Evolutionary conservation across 805 yeast genomes (phyloP).

Genomic region (Candida argentea): DNA sequence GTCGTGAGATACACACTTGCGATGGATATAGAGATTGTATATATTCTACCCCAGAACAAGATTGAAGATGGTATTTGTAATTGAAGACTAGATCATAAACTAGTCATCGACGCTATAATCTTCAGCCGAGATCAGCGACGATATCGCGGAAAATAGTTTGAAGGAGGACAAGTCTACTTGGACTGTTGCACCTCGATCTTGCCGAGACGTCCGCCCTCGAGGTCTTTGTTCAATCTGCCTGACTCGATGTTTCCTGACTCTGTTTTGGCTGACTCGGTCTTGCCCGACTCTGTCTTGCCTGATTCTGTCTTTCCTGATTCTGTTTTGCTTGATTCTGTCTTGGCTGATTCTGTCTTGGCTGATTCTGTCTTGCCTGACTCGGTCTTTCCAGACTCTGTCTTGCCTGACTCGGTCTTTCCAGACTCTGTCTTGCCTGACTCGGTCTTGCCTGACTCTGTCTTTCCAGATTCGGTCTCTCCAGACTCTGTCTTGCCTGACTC

Average conservation of each 20-base stretch:
- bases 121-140: too few species aligned
- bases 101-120: too few species aligned
- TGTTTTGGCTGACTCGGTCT: background rate
- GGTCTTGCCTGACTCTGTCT: slow-evolving; percentile 1
- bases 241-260: background rate
- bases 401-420: slow-evolving; percentile 1
- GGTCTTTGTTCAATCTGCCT: background rate
- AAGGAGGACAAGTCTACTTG: too few species aligned
- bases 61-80: background rate
- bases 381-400: slow-evolving; percentile 1
- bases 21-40: slow-evolving; percentile 37
- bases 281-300: slow-evolving; percentile 2
- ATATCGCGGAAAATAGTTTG: too few species aligned
- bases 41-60: slow-evolving; percentile 14
- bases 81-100: background rate
- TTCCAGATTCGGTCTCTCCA: background rate
- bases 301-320: background rate
- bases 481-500: slow-evolving; percentile 3
- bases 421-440: slow-evolving; percentile 2
- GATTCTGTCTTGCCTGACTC: slow-evolving; percentile 1
- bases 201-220: background rate
- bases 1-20: slow-evolving; percentile 19
- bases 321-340: background rate
- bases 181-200: too few species aligned
- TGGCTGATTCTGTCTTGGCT: background rate